Evolutionary conservation across 805 yeast genomes (phyloP).

Genomic region (Pichia membranifaciens): DNA sequence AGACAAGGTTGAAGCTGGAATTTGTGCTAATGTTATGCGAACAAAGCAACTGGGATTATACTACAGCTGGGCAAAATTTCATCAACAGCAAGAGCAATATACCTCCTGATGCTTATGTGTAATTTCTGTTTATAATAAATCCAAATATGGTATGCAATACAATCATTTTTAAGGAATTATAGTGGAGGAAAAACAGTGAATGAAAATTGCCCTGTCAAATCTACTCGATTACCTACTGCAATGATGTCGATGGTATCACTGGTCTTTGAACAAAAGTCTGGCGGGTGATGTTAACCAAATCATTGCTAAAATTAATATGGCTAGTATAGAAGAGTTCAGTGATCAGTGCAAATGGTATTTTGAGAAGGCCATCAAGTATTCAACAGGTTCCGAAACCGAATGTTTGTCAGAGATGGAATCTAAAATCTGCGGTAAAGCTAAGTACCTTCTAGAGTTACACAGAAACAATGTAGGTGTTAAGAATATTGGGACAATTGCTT

Average conservation of each 20-base stretch:
- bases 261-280: too few species aligned
- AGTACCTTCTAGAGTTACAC: background rate
- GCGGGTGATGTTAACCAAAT: too few species aligned
- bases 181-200: too few species aligned
- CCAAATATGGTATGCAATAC: too few species aligned
- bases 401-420: background rate
- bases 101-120: constrained; percentile 50
- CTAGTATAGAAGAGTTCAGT: background rate
- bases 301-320: constrained; percentile 5
- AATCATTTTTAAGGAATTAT: too few species aligned
- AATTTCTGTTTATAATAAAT: background rate
- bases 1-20: constrained; percentile 72
- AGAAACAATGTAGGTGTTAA: background rate
- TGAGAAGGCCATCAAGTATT: constrained; percentile 5
- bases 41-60: constrained; percentile 81
- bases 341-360: constrained; percentile 9
- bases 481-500: background rate
- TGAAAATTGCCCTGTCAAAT: too few species aligned
- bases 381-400: background rate
- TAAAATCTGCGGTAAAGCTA: background rate
- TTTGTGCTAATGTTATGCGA: constrained; percentile 79
- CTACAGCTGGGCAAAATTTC: constrained; percentile 63
- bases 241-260: too few species aligned
- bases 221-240: too few species aligned
- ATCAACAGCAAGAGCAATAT: constrained; percentile 50